Percentiles rank a stretch among this genome's conserved stretches.
Evolutionary conservation across 768 basidiomycete genomes (phyloP).

Genomic region (Botryobasidium botryosum): DNA sequence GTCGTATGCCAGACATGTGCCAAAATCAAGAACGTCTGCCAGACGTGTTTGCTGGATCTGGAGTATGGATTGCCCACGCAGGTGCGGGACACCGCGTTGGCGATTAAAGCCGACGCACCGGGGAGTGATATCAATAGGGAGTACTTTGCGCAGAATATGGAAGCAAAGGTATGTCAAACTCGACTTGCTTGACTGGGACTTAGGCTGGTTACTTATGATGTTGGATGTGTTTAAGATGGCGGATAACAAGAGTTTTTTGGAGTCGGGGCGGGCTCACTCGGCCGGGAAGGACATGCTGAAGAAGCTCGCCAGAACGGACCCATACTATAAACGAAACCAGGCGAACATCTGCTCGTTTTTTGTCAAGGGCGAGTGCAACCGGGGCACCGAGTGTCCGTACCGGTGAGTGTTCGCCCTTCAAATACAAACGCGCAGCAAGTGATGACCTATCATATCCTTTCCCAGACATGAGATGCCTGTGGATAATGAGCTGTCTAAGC

Average conservation of each 20-base stretch:
- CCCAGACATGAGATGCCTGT: conserved; percentile 74
- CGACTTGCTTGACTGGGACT: neutral
- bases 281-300: conserved; percentile 97
- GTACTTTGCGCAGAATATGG: conserved; percentile 88
- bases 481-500: conserved; percentile 68
- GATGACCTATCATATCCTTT: neutral
- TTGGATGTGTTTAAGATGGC: conserved; percentile 34
- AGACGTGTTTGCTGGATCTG: conserved; percentile 91
- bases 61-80: conserved; percentile 95
- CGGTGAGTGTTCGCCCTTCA: conserved; percentile 29
- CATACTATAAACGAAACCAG: conserved; percentile 92
- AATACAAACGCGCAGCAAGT: neutral
- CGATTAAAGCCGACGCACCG: conserved; percentile 70
- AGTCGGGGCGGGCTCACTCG: conserved; percentile 42
- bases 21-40: conserved; percentile 92
- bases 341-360: conserved; percentile 93
- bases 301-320: conserved; percentile 83
- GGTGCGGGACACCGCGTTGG: conserved; percentile 90
- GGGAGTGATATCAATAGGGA: conserved; percentile 95
- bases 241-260: conserved; percentile 47
- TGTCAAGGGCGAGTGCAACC: conserved; percentile 84
- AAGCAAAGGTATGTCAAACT: conserved; percentile 41
- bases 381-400: conserved; percentile 87
- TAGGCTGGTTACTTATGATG: neutral
- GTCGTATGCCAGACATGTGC: conserved; percentile 96